Base-by-base conservation (phyloP, 495 filamentous ascomycete species). In the Friedmanniomyces simplex region DNA sequence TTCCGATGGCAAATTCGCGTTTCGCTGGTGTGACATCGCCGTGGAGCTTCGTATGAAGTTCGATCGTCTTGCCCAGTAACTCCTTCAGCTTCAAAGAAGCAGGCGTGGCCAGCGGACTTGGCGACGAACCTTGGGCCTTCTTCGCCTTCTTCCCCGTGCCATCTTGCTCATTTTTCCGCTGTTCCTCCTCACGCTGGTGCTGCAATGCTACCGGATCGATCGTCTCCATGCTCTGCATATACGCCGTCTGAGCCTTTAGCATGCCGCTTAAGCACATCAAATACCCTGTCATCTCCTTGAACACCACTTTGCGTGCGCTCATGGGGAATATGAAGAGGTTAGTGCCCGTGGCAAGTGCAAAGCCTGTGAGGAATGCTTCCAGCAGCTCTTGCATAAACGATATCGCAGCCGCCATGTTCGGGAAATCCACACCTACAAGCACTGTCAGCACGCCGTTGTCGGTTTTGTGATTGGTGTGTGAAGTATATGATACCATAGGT, bases 1-100 rank as follows among this genome's bases (percentile, higher is more conserved):
- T 85, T 0, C 87, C 87, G 22, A 63, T 30, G 0, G 86, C 87
- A 22, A 85, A 65, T 61, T 94, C 88, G 26, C 88, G 77, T 61
- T 94, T 94, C 0, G 85, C 88, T 63, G 89, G 90, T 0, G 79
- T 74, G 24, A 90, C 57, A 59, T 94, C 88, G 0, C 76, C 76
- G 46, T 84, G 72, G 4, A 91, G 68, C 63, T 91, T 91, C 0
- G 82, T 85, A 52, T 84, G 77, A 0, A 91, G 72, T 24, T 79
- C 83, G 0, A 77, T 78, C 49, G 89, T 64, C 13, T 71, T 73
- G 2, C 73, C 73, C 5, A 81, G 72, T 0, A 77, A 71, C 48
- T 69, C 72, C 51, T 80, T 79, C 20, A 89, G 67, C 1, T 78
- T 74, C 49, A 75, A 71, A 1, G 37, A 18, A 7, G 79, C 80